Evolutionary conservation across 2,329 filamentous ascomycete genomes (phyloP), one percentile per base, ranked within the genome.

Genomic region (Coniochaeta sp.): DNA sequence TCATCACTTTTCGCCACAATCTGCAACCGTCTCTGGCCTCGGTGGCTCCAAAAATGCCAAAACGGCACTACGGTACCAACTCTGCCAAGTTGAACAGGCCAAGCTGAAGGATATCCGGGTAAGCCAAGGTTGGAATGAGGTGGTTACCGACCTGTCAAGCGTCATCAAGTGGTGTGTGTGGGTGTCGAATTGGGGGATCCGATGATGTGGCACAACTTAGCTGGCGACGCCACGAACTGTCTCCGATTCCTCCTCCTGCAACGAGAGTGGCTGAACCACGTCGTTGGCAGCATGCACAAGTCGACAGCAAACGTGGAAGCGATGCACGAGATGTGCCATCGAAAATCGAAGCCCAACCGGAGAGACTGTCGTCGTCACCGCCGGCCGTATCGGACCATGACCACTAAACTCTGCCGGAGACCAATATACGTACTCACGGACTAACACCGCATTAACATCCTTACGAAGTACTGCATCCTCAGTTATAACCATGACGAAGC

Each of bases 121-220:
- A 42, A 42, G 38, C 38, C 20, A 26, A n/a, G 20, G 3, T 4
- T 8, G n/a, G n/a, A n/a, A 40, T 4, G 4, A 35, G 10, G 32
- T 35, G 32, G 32, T n/a, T 35, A 35, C 32, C 14, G 32, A 16
- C 32, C n/a, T 16, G 13, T n/a, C n/a, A n/a, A n/a, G n/a, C n/a
- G n/a, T n/a, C n/a, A n/a, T n/a, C n/a, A n/a, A n/a, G n/a, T 8
- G 18, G 35, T 12, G 27, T 7, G 27, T 6, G 27, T 22, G 38
- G 38, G 20, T 42, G 38, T n/a, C n/a, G n/a, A n/a, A n/a, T n/a
- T n/a, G 38, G 20, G 26, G 7, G 38, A 6, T 14, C 26, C 20
- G 38, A 42, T 42, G 38, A 42, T 42, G 38, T 42, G 38, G 38
- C 38, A 42, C 38, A n/a, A 42, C 38, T 26, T 42, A 22, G 38